Percentiles rank a stretch among this genome's conserved stretches.
Evolutionary conservation across 306 rosid genomes (phyloP).

Genomic region (Cucumis cinereus): DNA sequence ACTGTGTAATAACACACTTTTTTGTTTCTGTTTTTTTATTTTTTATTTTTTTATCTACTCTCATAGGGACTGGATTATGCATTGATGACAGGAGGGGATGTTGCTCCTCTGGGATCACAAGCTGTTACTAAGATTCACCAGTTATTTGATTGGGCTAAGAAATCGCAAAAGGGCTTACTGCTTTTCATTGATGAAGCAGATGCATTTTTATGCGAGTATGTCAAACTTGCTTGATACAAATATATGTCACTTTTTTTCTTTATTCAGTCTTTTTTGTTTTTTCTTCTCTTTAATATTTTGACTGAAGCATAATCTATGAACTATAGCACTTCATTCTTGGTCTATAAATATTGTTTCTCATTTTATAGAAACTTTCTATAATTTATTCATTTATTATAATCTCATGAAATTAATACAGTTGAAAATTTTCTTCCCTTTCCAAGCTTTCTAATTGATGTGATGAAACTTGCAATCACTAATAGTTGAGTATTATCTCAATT

Average conservation of each 20-base stretch:
- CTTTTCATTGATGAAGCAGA: slow-evolving; percentile 98
- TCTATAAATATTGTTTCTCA: background rate
- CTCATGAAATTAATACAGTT: background rate
- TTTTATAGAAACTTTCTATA: background rate
- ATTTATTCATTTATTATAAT: background rate
- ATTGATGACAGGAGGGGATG: slow-evolving; percentile 99
- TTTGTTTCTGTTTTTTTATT: background rate
- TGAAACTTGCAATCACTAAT: background rate
- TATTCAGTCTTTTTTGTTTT: background rate
- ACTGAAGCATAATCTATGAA: background rate
- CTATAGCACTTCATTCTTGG: background rate
- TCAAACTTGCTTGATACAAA: background rate
- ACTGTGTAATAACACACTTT: background rate
- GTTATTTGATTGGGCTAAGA: slow-evolving; percentile 91
- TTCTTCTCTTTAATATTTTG: background rate
- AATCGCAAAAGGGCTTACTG: slow-evolving; percentile 73
- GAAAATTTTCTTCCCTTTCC: background rate
- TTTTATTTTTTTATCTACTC: background rate
- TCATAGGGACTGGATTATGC: slow-evolving; percentile 87
- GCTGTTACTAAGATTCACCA: slow-evolving; percentile 98
- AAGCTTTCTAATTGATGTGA: background rate
- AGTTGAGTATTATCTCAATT: slow-evolving; percentile 16
- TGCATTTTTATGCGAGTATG: slow-evolving; percentile 99
- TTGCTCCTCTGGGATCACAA: slow-evolving; percentile 90
- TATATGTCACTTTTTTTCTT: background rate